Evolutionary conservation across 345 rosid genomes (phyloP), one percentile per base, ranked within the genome.

Genomic region (Ceriops decandra): DNA sequence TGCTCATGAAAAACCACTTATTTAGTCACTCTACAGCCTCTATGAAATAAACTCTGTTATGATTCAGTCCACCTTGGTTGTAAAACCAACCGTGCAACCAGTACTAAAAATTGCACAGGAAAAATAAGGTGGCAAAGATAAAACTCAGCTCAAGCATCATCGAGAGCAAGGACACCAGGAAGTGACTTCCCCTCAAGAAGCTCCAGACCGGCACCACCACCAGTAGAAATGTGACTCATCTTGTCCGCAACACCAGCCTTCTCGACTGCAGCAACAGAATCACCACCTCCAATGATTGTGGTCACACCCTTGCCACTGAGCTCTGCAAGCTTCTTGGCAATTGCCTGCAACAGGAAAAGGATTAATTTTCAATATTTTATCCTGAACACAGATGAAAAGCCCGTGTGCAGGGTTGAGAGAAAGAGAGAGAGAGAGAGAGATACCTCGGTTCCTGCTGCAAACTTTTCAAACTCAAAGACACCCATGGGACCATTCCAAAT

Each of bases 401-500:
- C 35, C 21, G 9, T 0, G 7, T 71, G 30, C 52, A 5, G 49
- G 3, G 5, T 15, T 2, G 27, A 61, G 7, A 31, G 7, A 36
- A 24, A 24, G 47, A 2, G 13, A 10, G 47, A 38, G 30, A 3
- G 27, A 53, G 7, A 31, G 7, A 38, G 7, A 36, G 75, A 47
- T 81, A 93, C 98, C 85, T 85, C 95, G 28, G 98, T 93, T 77
- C 98, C 98, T 5, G 60, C 82, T 1, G 98, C 98, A 72, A 93
- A 93, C 79, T 90, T 90, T 2, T 93, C 93, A 5, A 93, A 85
- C 83, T 93, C 98, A 46, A 93, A 90, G 54, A 93, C 98, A 62
- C 98, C 97, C 98, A 90, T 90, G 3, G 98, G 98, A 81, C 98
- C 98, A 75, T 93, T 93, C 98, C 98, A 93, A 38, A 93, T 93